Evolutionary conservation across 129 eudicot genomes (phyloP), one percentile per base, ranked within the genome.

Genomic region (Glebionis coronaria): DNA sequence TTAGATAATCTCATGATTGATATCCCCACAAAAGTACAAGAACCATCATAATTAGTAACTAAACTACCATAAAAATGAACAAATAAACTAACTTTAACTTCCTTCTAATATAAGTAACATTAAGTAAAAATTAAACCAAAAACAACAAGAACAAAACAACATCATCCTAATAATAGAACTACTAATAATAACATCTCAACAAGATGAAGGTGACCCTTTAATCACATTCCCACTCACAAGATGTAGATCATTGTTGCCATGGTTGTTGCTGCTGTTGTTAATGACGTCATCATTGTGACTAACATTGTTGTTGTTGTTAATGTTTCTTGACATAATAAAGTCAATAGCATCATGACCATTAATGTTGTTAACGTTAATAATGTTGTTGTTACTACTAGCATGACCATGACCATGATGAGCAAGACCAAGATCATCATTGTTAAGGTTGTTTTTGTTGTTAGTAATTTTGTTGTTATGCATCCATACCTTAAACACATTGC

Each of bases 381-480:
- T 23, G 51, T 14, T n/a, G 42, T 54, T 52, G 4, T 63, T 65
- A 4, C 23, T 72, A 16, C 38, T 49, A 21, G 55, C n/a, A 5
- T 44, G 44, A 45, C 56, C 63, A 18, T 13, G n/a, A 28, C 55
- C 56, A 5, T 29, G 68, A n/a, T n/a, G n/a, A 21, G 55, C n/a
- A 5, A 29, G 44, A 45, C 56, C 63, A 18, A 5, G n/a, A 16
- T 21, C 35, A 20, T n/a, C 27, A 8, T 18, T 53, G 56, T 71
- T 71, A n/a, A 5, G 56, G 10, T 73, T 83, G 12, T 67, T 73
- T 9, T 66, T 69, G 45, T 56, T 74, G 29, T 65, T 79, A 0
- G 86, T 63, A 54, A 74, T 85, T 74, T 88, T 88, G 79, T 88
- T 88, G 75, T 88, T 88, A 47, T 85, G 96, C 96, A 88, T 85